These are phyloP conservation scores for Curvularia hawaiiensis DNA, from an alignment of 2,329 filamentous ascomycete species.

Conservation along the genomic window DNA sequence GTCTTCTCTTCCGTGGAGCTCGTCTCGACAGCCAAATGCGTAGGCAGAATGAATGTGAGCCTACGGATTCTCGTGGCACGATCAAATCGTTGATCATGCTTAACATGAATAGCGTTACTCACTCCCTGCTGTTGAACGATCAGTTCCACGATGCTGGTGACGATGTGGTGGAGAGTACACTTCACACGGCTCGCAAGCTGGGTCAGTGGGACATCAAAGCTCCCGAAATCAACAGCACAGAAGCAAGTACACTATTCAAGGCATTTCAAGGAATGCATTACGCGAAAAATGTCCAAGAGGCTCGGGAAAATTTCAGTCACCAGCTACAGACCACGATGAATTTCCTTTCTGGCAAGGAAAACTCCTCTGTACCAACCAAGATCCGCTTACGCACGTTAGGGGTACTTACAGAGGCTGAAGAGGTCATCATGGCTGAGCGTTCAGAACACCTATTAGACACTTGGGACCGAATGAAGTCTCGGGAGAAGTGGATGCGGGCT, in stretches of 20 bases:
- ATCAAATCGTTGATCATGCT: slow-evolving; percentile 79
- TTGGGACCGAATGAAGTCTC: slow-evolving; percentile 66
- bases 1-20: slow-evolving; percentile 86
- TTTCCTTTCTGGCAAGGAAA: slow-evolving; percentile 33
- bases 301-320: slow-evolving; percentile 65
- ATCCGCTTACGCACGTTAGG: slow-evolving; percentile 58
- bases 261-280: slow-evolving; percentile 79
- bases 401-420: slow-evolving; percentile 79
- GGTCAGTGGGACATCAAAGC: slow-evolving; percentile 92
- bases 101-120: slow-evolving; percentile 84
- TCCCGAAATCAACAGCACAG: slow-evolving; percentile 65
- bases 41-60: slow-evolving; percentile 59
- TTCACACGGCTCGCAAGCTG: slow-evolving; percentile 78
- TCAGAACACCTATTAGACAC: slow-evolving; percentile 65
- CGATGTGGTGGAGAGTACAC: slow-evolving; percentile 70
- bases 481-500: slow-evolving; percentile 80
- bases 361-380: slow-evolving; percentile 32
- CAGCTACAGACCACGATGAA: slow-evolving; percentile 59
- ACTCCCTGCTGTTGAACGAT: slow-evolving; percentile 74
- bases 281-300: slow-evolving; percentile 60
- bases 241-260: slow-evolving; percentile 75
- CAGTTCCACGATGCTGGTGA: slow-evolving; percentile 63
- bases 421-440: slow-evolving; percentile 68
- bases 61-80: slow-evolving; percentile 69
- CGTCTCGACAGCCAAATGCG: slow-evolving; percentile 86